A percentile compares a stretch with the other conserved stretches of the same genome.
Conservation (phyloP, 257 asterid genomes). For the Capsicum chinense region DNA sequence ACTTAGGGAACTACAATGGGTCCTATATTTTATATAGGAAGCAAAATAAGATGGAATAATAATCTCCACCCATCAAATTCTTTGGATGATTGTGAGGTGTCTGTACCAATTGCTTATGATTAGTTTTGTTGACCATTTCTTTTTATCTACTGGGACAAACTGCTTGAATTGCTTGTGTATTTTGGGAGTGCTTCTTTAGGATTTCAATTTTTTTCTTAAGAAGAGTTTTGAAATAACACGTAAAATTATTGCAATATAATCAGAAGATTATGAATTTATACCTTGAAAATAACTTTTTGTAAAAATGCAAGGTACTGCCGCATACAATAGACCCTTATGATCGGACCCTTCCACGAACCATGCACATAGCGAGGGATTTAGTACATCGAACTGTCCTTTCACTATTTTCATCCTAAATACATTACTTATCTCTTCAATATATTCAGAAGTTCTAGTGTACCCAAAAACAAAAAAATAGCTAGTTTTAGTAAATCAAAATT, state of each 20-base stretch:
- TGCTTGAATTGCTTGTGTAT: not conserved
- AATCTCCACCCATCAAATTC: constrained; percentile 36
- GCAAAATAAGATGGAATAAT: not conserved
- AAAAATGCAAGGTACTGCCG: no score
- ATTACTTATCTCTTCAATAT: not conserved
- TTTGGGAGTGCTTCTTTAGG: not conserved
- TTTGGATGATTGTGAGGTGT: constrained; percentile 37
- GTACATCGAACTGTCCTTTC: no score
- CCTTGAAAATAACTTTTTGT: no score
- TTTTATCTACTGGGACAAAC: not conserved
- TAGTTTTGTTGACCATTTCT: constrained; percentile 24
- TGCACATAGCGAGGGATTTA: no score
- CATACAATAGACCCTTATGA: no score
- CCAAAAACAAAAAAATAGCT: not conserved
- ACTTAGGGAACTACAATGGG: constrained; percentile 29
- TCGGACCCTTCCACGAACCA: no score
- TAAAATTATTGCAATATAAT: no score
- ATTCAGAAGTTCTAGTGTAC: not conserved
- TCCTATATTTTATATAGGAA: constrained; percentile 23
- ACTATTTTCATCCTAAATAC: not conserved
- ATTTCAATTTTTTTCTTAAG: not conserved
- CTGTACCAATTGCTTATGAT: constrained; percentile 33
- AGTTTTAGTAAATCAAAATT: not conserved
- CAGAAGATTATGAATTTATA: no score
- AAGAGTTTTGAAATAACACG: no score